Evolutionary conservation across 805 yeast genomes (phyloP), one percentile per base, ranked within the genome.

Genomic region (Metschnikowia kunwiensis): DNA sequence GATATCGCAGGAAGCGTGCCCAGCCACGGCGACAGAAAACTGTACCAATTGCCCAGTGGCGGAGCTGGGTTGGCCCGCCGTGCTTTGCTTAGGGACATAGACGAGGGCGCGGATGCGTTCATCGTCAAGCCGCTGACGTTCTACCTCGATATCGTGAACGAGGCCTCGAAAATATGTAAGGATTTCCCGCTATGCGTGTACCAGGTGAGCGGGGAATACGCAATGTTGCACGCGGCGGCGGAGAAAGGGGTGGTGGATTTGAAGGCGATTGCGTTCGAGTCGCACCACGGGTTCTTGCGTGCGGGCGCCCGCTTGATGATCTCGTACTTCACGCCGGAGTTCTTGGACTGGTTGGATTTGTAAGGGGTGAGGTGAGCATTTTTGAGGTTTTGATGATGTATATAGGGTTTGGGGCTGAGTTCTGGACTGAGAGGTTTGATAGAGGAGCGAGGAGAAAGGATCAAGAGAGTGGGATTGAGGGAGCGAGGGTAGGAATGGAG

Each of bases 181-280:
- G 93, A 93, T 58, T 77, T 84, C 50, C 98, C 98, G 18, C 68
- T 93, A 35, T 87, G 96, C 54, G 89, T 95, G 18, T 93, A 93
- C 63, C 98, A 93, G 61, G 98, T 93, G 16, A 80, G 91, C 58
- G 98, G 98, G 26, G 98, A 93, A 64, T 93, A 77, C 56, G 97
- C 97, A 21, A 93, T 93, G 98, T 63, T 93, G 46, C 95, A 89
- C 57, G 98, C 98, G 6, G 97, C 96, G 35, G 97, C 97, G 20
- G 97, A 88, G 54, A 88, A 88, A 71, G 95, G 95, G 24, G 75
- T 89, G 42, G 85, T 82, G 43, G 97, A 91, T 60, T 74, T 93
- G 61, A 82, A 86, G 63, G 78, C 40, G 62, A 79, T 72, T 77
- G 84, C 88, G 0, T 85, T 84, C 53, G 98, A 93, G 66, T 68